phyloP scores from a whole-genome alignment of 2,329 filamentous ascomycete species.

The Ophioceras dolichostomum region DNA sequence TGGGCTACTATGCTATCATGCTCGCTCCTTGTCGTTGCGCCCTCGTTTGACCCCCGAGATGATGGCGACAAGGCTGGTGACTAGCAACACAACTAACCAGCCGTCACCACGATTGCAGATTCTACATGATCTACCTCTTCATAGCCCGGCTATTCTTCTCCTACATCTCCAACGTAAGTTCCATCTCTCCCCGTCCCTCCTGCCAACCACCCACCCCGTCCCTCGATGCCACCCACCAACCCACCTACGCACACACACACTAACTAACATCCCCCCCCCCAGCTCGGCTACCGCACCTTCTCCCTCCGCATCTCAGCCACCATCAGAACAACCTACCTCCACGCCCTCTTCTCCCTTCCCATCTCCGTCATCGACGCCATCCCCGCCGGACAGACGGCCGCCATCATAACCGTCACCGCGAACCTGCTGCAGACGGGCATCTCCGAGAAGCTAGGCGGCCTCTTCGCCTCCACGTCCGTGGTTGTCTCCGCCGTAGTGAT shows the following conservation, averaged over 20 bases:
- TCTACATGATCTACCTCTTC: constrained; percentile 62
- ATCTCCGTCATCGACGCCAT: constrained; percentile 54
- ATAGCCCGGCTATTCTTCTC: constrained; percentile 49
- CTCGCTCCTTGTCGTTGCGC: too few species aligned
- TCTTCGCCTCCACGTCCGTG: constrained; percentile 27
- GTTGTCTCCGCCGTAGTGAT: constrained; percentile 33
- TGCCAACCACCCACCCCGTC: not conserved
- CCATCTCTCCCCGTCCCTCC: too few species aligned
- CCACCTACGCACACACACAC: constrained; percentile 1
- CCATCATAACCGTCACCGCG: constrained; percentile 50
- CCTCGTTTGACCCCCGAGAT: too few species aligned
- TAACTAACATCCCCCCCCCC: constrained; percentile 3
- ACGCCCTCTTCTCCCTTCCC: constrained; percentile 49
- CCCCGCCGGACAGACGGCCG: constrained; percentile 45
- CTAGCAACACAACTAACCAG: too few species aligned
- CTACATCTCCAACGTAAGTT: constrained; percentile 30
- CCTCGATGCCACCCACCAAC: not conserved
- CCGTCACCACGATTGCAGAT: constrained; percentile 13
- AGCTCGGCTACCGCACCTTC: constrained; percentile 43
- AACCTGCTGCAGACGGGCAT: constrained; percentile 50
- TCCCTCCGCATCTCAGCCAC: constrained; percentile 47
- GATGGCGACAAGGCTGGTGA: too few species aligned
- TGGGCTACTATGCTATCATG: too few species aligned
- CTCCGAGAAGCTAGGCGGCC: constrained; percentile 36
- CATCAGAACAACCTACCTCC: constrained; percentile 51